A percentile compares a stretch with the other conserved stretches of the same genome.
Conservation (phyloP, 805 yeast genomes). For the Metschnikowia arizonensis region DNA sequence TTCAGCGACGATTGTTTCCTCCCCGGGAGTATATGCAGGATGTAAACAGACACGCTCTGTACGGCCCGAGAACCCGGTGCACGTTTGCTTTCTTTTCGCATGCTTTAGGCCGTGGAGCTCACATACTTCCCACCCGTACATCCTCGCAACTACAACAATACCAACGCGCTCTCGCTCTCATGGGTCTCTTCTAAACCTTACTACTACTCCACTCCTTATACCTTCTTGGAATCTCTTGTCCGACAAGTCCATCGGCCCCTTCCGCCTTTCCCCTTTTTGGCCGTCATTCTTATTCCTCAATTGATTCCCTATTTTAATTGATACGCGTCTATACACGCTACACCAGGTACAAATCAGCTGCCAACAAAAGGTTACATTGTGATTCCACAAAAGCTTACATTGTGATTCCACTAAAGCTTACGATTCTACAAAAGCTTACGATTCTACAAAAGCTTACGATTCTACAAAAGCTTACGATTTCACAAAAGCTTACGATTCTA, state of each 20-base stretch:
- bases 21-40: background rate
- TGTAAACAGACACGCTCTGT: slow-evolving; percentile 19
- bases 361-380: too few species aligned
- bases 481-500: too few species aligned
- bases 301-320: background rate
- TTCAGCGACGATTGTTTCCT: too few species aligned
- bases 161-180: slow-evolving; percentile 8
- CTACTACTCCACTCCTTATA: background rate
- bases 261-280: background rate
- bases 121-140: slow-evolving; percentile 1
- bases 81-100: slow-evolving; percentile 16
- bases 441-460: too few species aligned
- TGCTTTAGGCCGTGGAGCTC: slow-evolving; percentile 6
- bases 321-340: background rate
- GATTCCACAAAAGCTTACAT: too few species aligned
- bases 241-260: background rate
- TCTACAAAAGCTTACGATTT: too few species aligned
- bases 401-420: too few species aligned
- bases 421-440: too few species aligned
- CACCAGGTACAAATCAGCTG: too few species aligned
- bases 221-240: background rate
- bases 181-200: too few species aligned
- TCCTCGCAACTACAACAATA: slow-evolving; percentile 1
- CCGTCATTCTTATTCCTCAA: background rate
- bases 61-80: slow-evolving; percentile 2